A percentile compares a stretch with the other conserved stretches of the same genome.
Evolutionary conservation across 2,329 filamentous ascomycete species (phyloP).

Genomic region (Xylariaceae sp.): DNA sequence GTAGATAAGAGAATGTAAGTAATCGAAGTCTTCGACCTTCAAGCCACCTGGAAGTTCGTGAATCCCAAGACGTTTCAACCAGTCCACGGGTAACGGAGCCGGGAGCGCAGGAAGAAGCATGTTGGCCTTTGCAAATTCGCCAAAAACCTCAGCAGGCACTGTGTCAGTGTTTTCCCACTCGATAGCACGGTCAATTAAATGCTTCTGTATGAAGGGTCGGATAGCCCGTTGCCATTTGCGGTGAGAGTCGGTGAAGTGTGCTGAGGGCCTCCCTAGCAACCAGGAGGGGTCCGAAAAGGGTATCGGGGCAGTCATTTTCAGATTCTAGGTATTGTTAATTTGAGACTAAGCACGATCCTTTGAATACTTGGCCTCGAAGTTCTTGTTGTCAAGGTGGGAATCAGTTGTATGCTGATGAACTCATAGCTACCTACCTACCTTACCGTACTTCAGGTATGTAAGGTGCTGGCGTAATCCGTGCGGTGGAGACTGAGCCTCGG

Average conservation of each 20-base stretch:
- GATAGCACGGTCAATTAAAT: constrained; percentile 60
- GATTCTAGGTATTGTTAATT: too few relatives aligned
- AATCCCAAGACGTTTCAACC: constrained; percentile 65
- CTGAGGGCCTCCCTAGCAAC: constrained; percentile 66
- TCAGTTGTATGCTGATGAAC: too few relatives aligned
- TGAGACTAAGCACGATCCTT: too few relatives aligned
- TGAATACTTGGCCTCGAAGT: too few relatives aligned
- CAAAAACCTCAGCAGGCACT: constrained; percentile 62
- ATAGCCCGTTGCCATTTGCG: constrained; percentile 65
- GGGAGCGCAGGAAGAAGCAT: constrained; percentile 71
- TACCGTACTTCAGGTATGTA: too few relatives aligned
- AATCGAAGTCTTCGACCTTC: constrained; percentile 72
- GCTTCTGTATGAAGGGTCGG: constrained; percentile 62
- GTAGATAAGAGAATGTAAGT: constrained; percentile 68
- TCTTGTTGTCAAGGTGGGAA: too few relatives aligned
- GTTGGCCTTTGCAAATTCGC: constrained; percentile 60
- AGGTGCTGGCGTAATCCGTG: too few relatives aligned
- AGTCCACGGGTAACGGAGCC: constrained; percentile 64
- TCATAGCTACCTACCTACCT: too few relatives aligned
- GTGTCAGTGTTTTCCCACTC: constrained; percentile 69
- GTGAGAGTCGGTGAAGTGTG: constrained; percentile 68
- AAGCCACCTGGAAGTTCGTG: constrained; percentile 63
- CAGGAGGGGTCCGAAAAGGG: constrained; percentile 75
- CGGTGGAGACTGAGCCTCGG: too few relatives aligned
- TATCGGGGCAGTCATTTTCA: constrained; percentile 34